Base-by-base conservation (phyloP, 139 green algal species). In the Chlorella sorokiniana region DNA sequence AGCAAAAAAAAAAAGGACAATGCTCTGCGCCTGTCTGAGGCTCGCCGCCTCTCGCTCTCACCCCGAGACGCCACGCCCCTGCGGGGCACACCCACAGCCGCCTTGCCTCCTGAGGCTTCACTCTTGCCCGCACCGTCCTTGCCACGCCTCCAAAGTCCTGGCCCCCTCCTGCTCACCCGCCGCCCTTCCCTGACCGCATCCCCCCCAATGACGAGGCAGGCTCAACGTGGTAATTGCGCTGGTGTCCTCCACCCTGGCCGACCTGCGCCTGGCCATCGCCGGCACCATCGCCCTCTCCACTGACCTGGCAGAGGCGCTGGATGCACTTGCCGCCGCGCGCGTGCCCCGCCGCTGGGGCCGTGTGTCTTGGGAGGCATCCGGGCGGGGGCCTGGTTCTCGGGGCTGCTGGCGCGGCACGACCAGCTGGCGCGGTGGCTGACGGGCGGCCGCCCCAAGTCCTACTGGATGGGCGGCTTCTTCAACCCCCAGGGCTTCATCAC, bases 401-500 rank as follows among this genome's bases (percentile, higher is more conserved):
- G 94, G 42, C 85, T 98, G 81, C 87, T 98, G 76, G 86, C 93
- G 83, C 89, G 96, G 29, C 92, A 95, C 78, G 94, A 98, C 81
- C 96, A 99, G 91, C 91, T 99, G 41, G 85, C 90, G 84, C 93
- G 94, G 83, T 99, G 96, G 96, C 87, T 98, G 56, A 93, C 93
- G 85, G 22, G 86, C 56, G 96, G 96, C 40, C 89, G 93, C 27
- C 95, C 95, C 41, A 96, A 95, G 69, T 91, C 88, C 16, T 98
- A 95, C 89, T 98, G 95, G 96, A 86, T 99, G 76, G 95, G 93
- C 31, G 96, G 95, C 61, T 97, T 98, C 87, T 98, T 98, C 92
- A 99, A 99, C 90, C 95, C 94, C 7, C 91, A 95, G 78, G 94
- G 92, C 84, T 97, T 98, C 90, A 86, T 97, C 54, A 98, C 94